phyloP scores from a whole-genome alignment of 192 early-diverging fungal genomes.

The Geranomyces michiganensis region DNA sequence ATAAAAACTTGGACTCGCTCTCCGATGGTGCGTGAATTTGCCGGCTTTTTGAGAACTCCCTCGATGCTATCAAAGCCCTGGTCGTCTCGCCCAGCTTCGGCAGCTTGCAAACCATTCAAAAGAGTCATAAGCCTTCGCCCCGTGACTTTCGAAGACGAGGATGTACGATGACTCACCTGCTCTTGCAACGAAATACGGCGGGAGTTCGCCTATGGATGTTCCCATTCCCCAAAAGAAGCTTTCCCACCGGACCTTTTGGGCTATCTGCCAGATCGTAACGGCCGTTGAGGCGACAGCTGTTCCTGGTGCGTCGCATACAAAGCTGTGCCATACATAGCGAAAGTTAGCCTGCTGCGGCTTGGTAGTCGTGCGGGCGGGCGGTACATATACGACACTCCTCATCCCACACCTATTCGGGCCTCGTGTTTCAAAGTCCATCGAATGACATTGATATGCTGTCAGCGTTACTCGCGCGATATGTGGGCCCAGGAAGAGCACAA shows the following conservation, averaged over 20 bases:
- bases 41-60: constrained; percentile 48
- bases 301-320: constrained; percentile 27
- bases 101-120: too few relatives aligned
- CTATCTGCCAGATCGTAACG: constrained; percentile 66
- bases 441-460: constrained; percentile 79
- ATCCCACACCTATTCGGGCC: constrained; percentile 62
- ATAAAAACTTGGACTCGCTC: constrained; percentile 70
- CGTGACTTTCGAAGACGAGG: too few relatives aligned
- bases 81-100: constrained; percentile 49
- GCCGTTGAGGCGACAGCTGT: constrained; percentile 26
- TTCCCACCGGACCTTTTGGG: constrained; percentile 72
- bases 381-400: too few relatives aligned
- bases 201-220: constrained; percentile 90
- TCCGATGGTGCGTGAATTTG: constrained; percentile 61
- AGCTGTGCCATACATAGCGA: constrained; percentile 27
- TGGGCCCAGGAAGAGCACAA: constrained; percentile 91
- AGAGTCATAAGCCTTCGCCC: too few relatives aligned
- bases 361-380: too few relatives aligned
- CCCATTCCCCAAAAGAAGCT: constrained; percentile 92
- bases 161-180: constrained; percentile 66
- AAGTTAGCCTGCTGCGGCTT: too few relatives aligned
- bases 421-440: constrained; percentile 70
- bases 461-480: constrained; percentile 90
- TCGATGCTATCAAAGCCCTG: constrained; percentile 45
- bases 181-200: constrained; percentile 92